Evolutionary conservation across 805 yeast species (phyloP), one percentile per base, ranked within the genome.

Genomic region (Metschnikowia colocasiae): DNA sequence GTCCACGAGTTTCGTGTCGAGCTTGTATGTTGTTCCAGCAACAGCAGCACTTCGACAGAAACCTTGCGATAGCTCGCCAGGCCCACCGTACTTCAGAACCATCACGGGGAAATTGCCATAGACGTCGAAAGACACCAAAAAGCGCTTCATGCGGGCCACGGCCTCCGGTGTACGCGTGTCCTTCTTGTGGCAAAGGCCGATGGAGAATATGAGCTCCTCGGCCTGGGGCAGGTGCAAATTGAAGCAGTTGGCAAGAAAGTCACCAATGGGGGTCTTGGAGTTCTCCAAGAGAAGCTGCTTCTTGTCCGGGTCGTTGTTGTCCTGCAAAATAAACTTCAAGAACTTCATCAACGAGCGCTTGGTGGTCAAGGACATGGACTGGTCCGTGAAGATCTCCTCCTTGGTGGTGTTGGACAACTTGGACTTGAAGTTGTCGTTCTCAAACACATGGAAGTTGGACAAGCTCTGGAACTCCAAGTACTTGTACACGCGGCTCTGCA

Each of bases 31-130:
- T 46, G 97, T 85, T 46, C 98, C 98, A 16, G 94, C 98, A 52
- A 92, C 98, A 12, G 99, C 99, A 3, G 98, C 98, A 48, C 95
- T 86, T 58, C 99, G 78, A 69, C 97, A 92, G 66, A 94, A 92
- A 1, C 97, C 99, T 69, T 92, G 99, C 13, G 96, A 83, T 23
- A 92, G 73, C 67, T 92, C 99, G 45, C 98, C 97, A 0, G 96
- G 91, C 2, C 96, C 95, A 48, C 98, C 99, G 68, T 83, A 92
- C 72, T 89, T 92, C 43, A 95, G 86, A 58, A 84, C 84, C 71
- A 92, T 75, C 10, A 87, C 95, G 2, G 99, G 97, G 75, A 94
- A 92, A 53, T 82, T 85, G 12, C 99, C 99, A 65, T 91, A 94
- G 3, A 91, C 88, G 57, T 91, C 96, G 61, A 88, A 84, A 15